These are phyloP conservation scores for Lichtheimia ramosa DNA, from an alignment of 371 early-diverging fungal genomes.

Conservation along the genomic window DNA sequence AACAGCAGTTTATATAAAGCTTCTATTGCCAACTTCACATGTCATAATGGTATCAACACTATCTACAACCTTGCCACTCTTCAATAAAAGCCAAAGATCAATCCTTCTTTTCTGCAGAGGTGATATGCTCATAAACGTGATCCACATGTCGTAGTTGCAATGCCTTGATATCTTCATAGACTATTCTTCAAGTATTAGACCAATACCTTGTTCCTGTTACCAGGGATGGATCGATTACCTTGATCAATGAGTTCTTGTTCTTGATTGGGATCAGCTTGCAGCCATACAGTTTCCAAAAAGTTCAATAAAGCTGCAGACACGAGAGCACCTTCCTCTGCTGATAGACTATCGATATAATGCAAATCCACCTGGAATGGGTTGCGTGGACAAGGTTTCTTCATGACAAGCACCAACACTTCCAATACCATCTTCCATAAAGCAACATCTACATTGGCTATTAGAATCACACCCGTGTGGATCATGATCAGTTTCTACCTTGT, in stretches of 20 bases:
- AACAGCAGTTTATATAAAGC: too few species aligned
- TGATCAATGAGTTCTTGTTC: background rate
- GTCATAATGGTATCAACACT: too few species aligned
- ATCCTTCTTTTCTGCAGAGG: too few species aligned
- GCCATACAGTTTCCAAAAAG: conserved; percentile 66
- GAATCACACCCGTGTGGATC: too few species aligned
- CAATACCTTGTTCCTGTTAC: too few species aligned
- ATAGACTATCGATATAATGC: conserved; percentile 54
- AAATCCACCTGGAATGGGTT: conserved; percentile 78
- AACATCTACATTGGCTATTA: conserved; percentile 68
- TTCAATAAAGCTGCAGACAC: conserved; percentile 66
- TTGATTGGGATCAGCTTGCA: conserved; percentile 38
- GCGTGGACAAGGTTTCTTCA: conserved; percentile 44
- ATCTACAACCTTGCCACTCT: too few species aligned
- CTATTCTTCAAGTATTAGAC: background rate
- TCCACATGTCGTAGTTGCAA: conserved; percentile 10
- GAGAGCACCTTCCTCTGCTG: conserved; percentile 64
- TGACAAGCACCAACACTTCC: conserved; percentile 64
- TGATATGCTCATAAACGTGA: conserved; percentile 5
- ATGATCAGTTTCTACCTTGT: conserved; percentile 4
- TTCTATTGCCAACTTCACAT: too few species aligned
- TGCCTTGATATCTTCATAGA: conserved; percentile 16
- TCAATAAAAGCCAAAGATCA: too few species aligned
- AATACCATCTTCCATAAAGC: conserved; percentile 77
- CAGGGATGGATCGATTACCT: too few species aligned